Conservation (phyloP, 2,329 filamentous ascomycete species). For the Mycogone perniciosa region DNA sequence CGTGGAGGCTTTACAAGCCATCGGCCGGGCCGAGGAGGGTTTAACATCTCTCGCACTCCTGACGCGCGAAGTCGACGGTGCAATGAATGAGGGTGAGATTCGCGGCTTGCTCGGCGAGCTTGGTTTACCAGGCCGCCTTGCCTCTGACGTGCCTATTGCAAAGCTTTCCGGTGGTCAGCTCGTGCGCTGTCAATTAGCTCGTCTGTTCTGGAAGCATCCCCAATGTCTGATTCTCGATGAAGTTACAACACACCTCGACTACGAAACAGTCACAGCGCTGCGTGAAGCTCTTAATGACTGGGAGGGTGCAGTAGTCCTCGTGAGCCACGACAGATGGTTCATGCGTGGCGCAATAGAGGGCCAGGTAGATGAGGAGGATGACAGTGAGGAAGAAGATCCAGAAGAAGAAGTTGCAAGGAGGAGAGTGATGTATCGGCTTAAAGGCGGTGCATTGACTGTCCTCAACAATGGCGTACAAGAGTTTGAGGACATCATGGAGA, state of each 20-base stretch:
- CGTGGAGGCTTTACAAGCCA: slow-evolving; percentile 59
- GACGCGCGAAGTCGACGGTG: slow-evolving; percentile 44
- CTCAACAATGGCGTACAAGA: slow-evolving; percentile 56
- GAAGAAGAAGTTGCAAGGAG: slow-evolving; percentile 40
- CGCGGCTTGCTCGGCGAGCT: slow-evolving; percentile 61
- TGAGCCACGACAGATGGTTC: slow-evolving; percentile 80
- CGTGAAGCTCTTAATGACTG: slow-evolving; percentile 60
- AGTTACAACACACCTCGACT: slow-evolving; percentile 79
- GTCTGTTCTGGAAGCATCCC: slow-evolving; percentile 60
- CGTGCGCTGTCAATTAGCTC: slow-evolving; percentile 58
- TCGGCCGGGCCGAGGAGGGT: slow-evolving; percentile 41
- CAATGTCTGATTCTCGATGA: slow-evolving; percentile 74
- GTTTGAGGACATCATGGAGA: slow-evolving; percentile 59
- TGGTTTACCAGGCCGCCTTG: slow-evolving; percentile 62
- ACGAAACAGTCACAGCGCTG: slow-evolving; percentile 69
- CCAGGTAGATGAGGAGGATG: slow-evolving; percentile 31
- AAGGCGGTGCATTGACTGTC: slow-evolving; percentile 47
- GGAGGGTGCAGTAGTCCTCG: slow-evolving; percentile 67
- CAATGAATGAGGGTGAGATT: slow-evolving; percentile 59
- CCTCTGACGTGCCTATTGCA: slow-evolving; percentile 65
- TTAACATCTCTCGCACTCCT: slow-evolving; percentile 63
- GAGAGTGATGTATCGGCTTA: slow-evolving; percentile 55
- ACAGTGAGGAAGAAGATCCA: slow-evolving; percentile 29
- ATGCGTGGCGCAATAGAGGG: slow-evolving; percentile 59
- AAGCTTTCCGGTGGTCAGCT: slow-evolving; percentile 76